Evolutionary conservation across 73 alveolate genomes (phyloP).

Genomic region (Effrenium voratum): DNA sequence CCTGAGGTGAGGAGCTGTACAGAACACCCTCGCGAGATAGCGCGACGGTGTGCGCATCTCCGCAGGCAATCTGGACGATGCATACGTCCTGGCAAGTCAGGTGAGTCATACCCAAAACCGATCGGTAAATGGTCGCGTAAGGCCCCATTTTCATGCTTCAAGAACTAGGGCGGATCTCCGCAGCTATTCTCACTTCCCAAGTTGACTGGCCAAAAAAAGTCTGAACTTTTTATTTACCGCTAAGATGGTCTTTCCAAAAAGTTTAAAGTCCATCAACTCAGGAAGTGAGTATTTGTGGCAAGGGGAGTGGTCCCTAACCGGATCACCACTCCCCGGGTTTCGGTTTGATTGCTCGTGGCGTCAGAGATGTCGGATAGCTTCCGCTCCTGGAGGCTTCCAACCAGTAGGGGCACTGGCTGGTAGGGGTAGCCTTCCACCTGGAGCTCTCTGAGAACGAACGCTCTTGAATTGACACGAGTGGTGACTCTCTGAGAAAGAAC

Average conservation of each 20-base stretch:
- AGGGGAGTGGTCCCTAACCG: slow-evolving; percentile 96
- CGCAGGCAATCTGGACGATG: slow-evolving; percentile 97
- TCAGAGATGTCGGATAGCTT: slow-evolving; percentile 94
- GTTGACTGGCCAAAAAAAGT: too few species aligned
- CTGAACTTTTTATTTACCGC: too few species aligned
- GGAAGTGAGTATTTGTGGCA: too few species aligned
- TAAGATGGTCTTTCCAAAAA: too few species aligned
- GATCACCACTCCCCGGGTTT: slow-evolving; percentile 96
- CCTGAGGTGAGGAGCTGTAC: slow-evolving; percentile 95
- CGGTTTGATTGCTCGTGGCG: neutral
- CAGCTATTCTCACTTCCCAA: too few species aligned
- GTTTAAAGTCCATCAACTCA: too few species aligned
- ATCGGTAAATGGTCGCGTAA: slow-evolving; percentile 96
- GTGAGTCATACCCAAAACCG: slow-evolving; percentile 97
- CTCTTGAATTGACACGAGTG: neutral
- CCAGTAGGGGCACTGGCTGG: slow-evolving; percentile 97
- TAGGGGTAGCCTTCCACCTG: slow-evolving; percentile 98
- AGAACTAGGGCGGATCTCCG: too few species aligned
- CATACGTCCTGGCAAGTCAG: slow-evolving; percentile 95
- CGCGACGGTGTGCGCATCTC: slow-evolving; percentile 99
- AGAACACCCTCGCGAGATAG: slow-evolving; percentile 97
- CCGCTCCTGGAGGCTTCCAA: slow-evolving; percentile 94
- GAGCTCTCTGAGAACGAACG: neutral
- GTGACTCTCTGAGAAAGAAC: neutral
- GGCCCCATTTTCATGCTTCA: too few species aligned